Evolutionary conservation across 2,329 filamentous ascomycete species (phyloP), one percentile per base, ranked within the genome.

Genomic region (Monosporascus ibericus): DNA sequence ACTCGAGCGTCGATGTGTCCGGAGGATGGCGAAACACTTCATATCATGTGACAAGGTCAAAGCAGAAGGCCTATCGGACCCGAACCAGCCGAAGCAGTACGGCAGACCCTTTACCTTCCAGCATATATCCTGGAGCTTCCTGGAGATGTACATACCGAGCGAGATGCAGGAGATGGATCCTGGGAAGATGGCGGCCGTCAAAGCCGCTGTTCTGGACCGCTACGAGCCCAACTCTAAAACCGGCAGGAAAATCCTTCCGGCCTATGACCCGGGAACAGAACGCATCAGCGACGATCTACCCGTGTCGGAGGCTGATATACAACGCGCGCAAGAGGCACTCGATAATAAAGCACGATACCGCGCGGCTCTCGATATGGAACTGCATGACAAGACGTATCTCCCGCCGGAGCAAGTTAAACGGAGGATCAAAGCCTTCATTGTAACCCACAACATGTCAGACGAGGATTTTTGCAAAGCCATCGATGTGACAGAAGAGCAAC

Each of bases 181-280:
- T 9, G 36, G 20, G 17, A 55, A 54, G 50, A 39, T 48, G 17
- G 47, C 48, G 5, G 17, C 36, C 24, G 44, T 57, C 48, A 57
- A 57, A 18, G 55, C 55, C 9, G 55, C 55, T 17, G 55, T 57
- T 5, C 18, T 57, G 4, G 51, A 57, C 25, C 38, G 54, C 5
- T 55, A 57, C 20, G 50, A 49, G 44, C 24, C 24, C 22, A 57
- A 57, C 27, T 57, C 50, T 11, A 55, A 51, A 30, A 53, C 40
- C 1, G 52, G 52, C 42, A 49, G 6, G 47, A 57, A 55, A 27
- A 37, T 47, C 1, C 25, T 53, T 18, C 53, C 53, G 2, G 30
- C 39, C 17, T 53, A 46, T 15, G 17, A 42, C 15, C 30, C 9
- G n/a, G 52, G 44, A 11, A 52, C 30, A 37, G 47, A 50, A 40